Conservation (phyloP, 208 protist genomes). For the Wallacemonas sp. region DNA sequence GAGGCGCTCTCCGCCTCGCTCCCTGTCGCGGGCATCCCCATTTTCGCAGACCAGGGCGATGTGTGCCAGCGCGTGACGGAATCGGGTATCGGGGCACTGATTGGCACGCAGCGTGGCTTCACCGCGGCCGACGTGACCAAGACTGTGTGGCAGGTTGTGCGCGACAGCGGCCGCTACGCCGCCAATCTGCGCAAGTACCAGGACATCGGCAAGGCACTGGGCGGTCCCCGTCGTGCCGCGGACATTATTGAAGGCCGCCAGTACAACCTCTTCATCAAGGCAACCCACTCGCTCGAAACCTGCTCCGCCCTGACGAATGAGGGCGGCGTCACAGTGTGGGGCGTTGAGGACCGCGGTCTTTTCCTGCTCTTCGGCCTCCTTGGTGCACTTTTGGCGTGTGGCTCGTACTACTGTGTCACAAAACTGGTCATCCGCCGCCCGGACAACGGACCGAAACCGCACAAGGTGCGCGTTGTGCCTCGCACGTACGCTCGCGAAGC, state of each 20-base stretch:
- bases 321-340: conserved; percentile 6
- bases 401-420: background rate
- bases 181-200: conserved; percentile 28
- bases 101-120: conserved; percentile 33
- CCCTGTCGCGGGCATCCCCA: conserved; percentile 44
- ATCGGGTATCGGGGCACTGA: conserved; percentile 32
- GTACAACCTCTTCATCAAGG: conserved; percentile 44
- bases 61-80: conserved; percentile 60
- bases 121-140: conserved; percentile 26
- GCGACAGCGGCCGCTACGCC: conserved; percentile 6
- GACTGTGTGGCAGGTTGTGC: conserved; percentile 21
- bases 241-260: conserved; percentile 51
- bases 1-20: conserved; percentile 45
- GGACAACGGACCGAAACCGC: background rate
- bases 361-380: conserved; percentile 9
- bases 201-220: conserved; percentile 26
- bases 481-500: conserved; percentile 5
- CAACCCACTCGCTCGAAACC: conserved; percentile 27
- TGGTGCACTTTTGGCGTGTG: conserved; percentile 10
- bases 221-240: conserved; percentile 38
- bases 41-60: conserved; percentile 56
- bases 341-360: conserved; percentile 12
- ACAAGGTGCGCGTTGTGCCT: conserved; percentile 2
- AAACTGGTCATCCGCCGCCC: background rate
- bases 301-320: conserved; percentile 25